Percentiles rank a stretch among this genome's conserved stretches.
phyloP scores from a whole-genome alignment of 2,329 filamentous ascomycete species.

The Ilyonectria destructans region DNA sequence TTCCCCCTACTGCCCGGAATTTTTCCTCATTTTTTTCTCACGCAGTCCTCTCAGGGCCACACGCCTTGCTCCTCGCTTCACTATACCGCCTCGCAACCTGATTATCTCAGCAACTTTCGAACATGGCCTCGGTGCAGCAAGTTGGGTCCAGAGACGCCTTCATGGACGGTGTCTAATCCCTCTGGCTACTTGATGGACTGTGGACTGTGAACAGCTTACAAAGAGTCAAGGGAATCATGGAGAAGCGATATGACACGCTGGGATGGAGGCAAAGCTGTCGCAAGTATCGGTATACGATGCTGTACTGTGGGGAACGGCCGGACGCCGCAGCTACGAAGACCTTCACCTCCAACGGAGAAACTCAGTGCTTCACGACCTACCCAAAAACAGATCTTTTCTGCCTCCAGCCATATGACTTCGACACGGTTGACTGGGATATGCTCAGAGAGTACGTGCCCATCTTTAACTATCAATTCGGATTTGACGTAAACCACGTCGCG shows the following conservation, averaged over 20 bases:
- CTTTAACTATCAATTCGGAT: neutral
- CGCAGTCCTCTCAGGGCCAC: too few species aligned
- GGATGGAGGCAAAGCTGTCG: neutral
- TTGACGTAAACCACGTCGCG: neutral
- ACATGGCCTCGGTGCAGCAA: neutral
- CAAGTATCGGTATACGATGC: neutral
- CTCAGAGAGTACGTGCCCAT: neutral
- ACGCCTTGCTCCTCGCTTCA: too few species aligned
- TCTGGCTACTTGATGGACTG: neutral
- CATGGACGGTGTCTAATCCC: neutral
- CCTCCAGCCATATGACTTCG: neutral
- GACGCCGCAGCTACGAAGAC: neutral
- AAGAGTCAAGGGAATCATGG: conserved; percentile 1
- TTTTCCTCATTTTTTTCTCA: too few species aligned
- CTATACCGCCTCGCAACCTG: too few species aligned
- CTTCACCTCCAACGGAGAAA: neutral
- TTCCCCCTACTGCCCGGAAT: too few species aligned
- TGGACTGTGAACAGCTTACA: neutral
- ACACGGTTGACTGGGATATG: neutral
- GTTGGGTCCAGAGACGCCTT: neutral
- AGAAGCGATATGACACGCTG: neutral
- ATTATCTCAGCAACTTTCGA: too few species aligned
- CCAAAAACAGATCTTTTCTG: neutral
- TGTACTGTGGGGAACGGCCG: neutral
- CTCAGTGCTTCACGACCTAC: neutral